These are phyloP conservation scores for Neurospora sp. DNA, from an alignment of 495 filamentous ascomycete species.

Conservation along the genomic window DNA sequence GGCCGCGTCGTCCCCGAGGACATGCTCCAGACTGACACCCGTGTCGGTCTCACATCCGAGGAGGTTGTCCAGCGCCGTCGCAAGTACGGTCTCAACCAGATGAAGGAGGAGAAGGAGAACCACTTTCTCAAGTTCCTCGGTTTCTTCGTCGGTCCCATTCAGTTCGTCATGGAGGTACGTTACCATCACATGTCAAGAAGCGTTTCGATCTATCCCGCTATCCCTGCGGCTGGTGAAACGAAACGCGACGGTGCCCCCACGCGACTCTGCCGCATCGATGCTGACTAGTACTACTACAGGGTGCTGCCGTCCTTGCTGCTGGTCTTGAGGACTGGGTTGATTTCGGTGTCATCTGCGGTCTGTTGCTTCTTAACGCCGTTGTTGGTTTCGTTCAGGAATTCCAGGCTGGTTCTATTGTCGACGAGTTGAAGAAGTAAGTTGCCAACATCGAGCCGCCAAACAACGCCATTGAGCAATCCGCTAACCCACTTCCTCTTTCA, in stretches of 20 bases:
- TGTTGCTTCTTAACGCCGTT: slow-evolving; percentile 68
- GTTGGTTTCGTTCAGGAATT: slow-evolving; percentile 87
- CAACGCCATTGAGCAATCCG: not conserved
- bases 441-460: not conserved
- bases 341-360: slow-evolving; percentile 67
- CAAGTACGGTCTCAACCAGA: slow-evolving; percentile 77
- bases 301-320: slow-evolving; percentile 44
- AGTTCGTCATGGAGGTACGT: slow-evolving; percentile 87
- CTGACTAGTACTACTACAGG: slow-evolving; percentile 17
- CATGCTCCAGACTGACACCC: slow-evolving; percentile 56
- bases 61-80: slow-evolving; percentile 61
- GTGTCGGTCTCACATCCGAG: slow-evolving; percentile 56
- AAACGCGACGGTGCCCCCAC: slow-evolving; percentile 15
- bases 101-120: slow-evolving; percentile 84
- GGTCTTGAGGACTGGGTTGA: slow-evolving; percentile 76
- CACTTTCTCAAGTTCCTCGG: slow-evolving; percentile 71
- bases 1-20: slow-evolving; percentile 51
- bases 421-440: slow-evolving; percentile 66
- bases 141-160: slow-evolving; percentile 85
- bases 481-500: slow-evolving; percentile 8
- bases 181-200: slow-evolving; percentile 2
- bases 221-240: slow-evolving; percentile 15
- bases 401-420: slow-evolving; percentile 84
- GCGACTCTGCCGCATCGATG: slow-evolving; percentile 9
- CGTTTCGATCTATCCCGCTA: slow-evolving; percentile 4